Base-by-base conservation (phyloP, 2,329 filamentous ascomycete genomes). In the Pseudohalonectria lignicola region DNA sequence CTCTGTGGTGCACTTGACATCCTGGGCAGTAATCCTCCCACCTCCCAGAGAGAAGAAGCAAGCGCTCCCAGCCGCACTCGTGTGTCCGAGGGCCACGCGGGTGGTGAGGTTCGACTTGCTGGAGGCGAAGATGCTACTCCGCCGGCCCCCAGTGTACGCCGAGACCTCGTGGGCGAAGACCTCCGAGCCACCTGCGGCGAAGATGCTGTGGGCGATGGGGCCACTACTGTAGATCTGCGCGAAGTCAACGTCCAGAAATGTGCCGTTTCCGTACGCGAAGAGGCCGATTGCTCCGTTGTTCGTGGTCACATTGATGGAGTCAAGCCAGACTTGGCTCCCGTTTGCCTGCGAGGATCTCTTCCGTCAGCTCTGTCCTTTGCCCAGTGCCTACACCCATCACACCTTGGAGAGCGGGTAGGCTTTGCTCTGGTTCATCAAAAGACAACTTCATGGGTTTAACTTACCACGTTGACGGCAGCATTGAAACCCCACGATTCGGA, bases 401-500 rank as follows among this genome's bases (percentile, higher is more conserved):
- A n/a, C n/a, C n/a, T n/a, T n/a, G n/a, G n/a, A n/a, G n/a, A n/a
- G n/a, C n/a, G n/a, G n/a, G n/a, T n/a, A n/a, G n/a, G n/a, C n/a
- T n/a, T n/a, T n/a, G n/a, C n/a, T n/a, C n/a, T n/a, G n/a, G n/a
- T n/a, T n/a, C n/a, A n/a, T n/a, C n/a, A n/a, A n/a, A n/a, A n/a
- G n/a, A n/a, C n/a, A n/a, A 10, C 3, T 37, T 9, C 17, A 35
- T 16, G 17, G 15, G 19, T 20, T 8, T 17, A 6, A 18, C 36
- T 26, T 16, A 38, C 36, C 4, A 38, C 15, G 20, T 38, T 17
- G 10, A 38, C 15, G n/a, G 36, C 36, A 9, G 36, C 29, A 16
- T 38, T 38, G 18, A 21, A 23, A 9, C 36, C 36, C 36, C 29
- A 38, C n/a, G 29, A 16, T 20, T 38, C 36, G 16, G 36, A 28